These are phyloP conservation scores for Astragalus glycyphyllos DNA, from an alignment of 306 rosid species.

Conservation along the genomic window DNA sequence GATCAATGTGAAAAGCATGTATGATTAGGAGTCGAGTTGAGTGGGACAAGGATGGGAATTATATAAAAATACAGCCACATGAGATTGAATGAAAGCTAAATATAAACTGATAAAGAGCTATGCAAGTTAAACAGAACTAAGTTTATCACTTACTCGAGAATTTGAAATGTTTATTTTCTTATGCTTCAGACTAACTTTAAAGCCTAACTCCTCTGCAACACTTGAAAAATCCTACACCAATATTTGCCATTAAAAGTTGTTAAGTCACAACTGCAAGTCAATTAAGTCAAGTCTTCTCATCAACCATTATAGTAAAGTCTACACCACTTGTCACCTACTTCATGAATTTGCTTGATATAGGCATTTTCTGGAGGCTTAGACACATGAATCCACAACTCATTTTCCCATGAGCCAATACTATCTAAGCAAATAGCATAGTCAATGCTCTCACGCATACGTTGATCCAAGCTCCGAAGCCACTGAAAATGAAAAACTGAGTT, in stretches of 20 bases:
- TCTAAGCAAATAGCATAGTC: constrained; percentile 95
- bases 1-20: not conserved
- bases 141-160: constrained; percentile 80
- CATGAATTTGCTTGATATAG: constrained; percentile 82
- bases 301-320: constrained; percentile 8
- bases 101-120: constrained; percentile 26
- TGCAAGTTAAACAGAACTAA: constrained; percentile 24
- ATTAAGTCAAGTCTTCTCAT: not conserved
- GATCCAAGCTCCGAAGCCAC: constrained; percentile 99
- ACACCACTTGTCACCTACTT: constrained; percentile 58
- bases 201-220: constrained; percentile 84
- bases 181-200: constrained; percentile 86
- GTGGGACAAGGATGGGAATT: not conserved
- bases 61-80: constrained; percentile 25
- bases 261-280: constrained; percentile 37
- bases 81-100: constrained; percentile 25
- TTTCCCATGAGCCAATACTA: constrained; percentile 94
- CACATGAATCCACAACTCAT: constrained; percentile 91
- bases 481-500: constrained; percentile 50
- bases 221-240: constrained; percentile 83
- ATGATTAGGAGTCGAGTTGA: constrained; percentile 5
- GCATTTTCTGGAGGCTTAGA: constrained; percentile 98
- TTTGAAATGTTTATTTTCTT: constrained; percentile 98
- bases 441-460: constrained; percentile 92
- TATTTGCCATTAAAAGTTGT: constrained; percentile 35